These are phyloP conservation scores for Trichoderma reesei DNA, from an alignment of 495 filamentous ascomycete species.

Conservation along the genomic window DNA sequence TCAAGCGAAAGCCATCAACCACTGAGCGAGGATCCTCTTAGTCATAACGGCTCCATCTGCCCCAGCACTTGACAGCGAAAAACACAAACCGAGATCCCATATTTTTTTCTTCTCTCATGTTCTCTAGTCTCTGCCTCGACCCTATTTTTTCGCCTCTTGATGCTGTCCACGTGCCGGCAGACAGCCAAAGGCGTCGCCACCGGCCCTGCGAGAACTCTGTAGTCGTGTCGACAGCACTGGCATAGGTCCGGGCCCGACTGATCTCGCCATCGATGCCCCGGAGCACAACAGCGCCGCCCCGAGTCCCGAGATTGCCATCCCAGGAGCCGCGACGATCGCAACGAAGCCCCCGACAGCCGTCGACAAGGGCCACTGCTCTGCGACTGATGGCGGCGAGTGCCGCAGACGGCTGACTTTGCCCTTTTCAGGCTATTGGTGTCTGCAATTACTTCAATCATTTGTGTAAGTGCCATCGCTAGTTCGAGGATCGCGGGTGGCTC, in stretches of 20 bases:
- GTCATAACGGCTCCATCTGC: slow-evolving; percentile 2
- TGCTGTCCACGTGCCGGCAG: neutral
- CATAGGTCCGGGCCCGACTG: neutral
- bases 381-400: neutral
- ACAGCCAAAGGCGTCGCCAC: neutral
- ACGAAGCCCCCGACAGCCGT: neutral
- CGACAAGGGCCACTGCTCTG: neutral
- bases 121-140: neutral
- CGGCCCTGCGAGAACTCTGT: neutral
- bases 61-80: neutral
- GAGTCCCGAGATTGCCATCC: neutral
- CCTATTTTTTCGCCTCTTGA: neutral
- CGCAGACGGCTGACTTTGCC: neutral
- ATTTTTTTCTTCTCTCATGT: neutral
- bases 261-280: slow-evolving; percentile 2
- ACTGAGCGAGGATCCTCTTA: neutral
- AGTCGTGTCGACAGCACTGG: too few relatives aligned
- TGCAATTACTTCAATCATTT: too few relatives aligned
- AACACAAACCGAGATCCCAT: neutral
- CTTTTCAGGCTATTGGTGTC: neutral
- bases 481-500: neutral
- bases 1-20: too few relatives aligned
- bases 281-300: slow-evolving; percentile 4
- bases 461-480: neutral
- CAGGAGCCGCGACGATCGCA: slow-evolving; percentile 1